Evolutionary conservation across 345 rosid species (phyloP).

Genomic region (Ceriops zippeliana): DNA sequence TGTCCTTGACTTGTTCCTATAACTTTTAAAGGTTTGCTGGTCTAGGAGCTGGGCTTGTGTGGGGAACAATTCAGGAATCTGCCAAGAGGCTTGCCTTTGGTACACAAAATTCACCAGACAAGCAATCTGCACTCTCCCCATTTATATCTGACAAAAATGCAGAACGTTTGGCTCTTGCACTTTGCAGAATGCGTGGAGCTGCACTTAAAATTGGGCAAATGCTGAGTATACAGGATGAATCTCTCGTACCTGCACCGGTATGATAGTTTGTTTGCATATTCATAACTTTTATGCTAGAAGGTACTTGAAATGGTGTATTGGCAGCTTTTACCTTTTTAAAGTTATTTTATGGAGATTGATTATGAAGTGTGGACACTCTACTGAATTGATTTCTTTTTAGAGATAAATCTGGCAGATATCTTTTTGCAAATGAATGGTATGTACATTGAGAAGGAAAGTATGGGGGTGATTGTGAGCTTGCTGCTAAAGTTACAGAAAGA

Average conservation of each 20-base stretch:
- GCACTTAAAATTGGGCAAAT: slow-evolving; percentile 95
- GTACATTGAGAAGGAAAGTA: background rate
- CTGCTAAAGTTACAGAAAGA: background rate
- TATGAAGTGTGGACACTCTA: background rate
- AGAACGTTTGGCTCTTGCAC: slow-evolving; percentile 81
- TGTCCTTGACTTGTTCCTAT: slow-evolving; percentile 27
- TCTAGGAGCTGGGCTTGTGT: slow-evolving; percentile 96
- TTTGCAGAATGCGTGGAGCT: slow-evolving; percentile 99
- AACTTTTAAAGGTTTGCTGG: slow-evolving; percentile 83
- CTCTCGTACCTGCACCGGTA: slow-evolving; percentile 98
- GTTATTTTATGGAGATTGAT: background rate
- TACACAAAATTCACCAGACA: slow-evolving; percentile 43
- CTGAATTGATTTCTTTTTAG: background rate
- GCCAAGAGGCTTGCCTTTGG: slow-evolving; percentile 79
- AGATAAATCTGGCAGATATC: too few species aligned
- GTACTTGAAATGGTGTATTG: background rate
- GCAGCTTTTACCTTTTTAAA: background rate
- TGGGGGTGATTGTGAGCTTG: background rate
- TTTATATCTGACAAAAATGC: slow-evolving; percentile 81
- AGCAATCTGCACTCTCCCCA: slow-evolving; percentile 68
- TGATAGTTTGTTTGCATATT: background rate
- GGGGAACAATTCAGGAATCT: slow-evolving; percentile 94
- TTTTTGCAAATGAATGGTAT: too few species aligned
- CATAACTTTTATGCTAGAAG: background rate
- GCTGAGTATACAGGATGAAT: slow-evolving; percentile 97